Evolutionary conservation across 2,329 filamentous ascomycete species (phyloP).

Genomic region (Sarocladium brachiariae): DNA sequence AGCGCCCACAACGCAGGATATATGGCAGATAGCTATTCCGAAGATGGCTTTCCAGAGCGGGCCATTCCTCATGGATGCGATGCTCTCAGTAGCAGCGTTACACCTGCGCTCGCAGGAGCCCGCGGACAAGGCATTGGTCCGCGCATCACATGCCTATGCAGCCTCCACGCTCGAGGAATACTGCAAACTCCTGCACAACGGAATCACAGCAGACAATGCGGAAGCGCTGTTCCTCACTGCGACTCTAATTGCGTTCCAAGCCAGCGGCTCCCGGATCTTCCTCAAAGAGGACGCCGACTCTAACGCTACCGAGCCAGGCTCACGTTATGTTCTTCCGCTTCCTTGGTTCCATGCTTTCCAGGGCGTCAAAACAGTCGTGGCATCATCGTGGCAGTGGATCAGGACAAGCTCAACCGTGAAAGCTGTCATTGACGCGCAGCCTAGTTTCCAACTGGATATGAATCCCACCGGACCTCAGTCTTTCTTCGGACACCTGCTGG

Average conservation of each 20-base stretch:
- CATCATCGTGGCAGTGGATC: slow-evolving; percentile 58
- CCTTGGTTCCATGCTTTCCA: slow-evolving; percentile 63
- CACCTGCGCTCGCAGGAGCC: slow-evolving; percentile 52
- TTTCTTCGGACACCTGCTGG: slow-evolving; percentile 56
- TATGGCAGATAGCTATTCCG: slow-evolving; percentile 56
- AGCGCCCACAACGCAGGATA: slow-evolving; percentile 42
- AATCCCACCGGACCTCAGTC: slow-evolving; percentile 41
- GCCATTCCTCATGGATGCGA: slow-evolving; percentile 54
- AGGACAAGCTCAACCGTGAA: slow-evolving; percentile 50
- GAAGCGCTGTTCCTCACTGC: slow-evolving; percentile 58
- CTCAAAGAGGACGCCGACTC: slow-evolving; percentile 45
- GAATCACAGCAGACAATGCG: slow-evolving; percentile 52
- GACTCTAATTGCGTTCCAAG: slow-evolving; percentile 59
- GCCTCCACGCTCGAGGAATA: slow-evolving; percentile 57
- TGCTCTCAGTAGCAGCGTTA: slow-evolving; percentile 57
- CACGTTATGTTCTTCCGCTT: slow-evolving; percentile 50
- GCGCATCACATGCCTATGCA: slow-evolving; percentile 59
- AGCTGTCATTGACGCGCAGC: slow-evolving; percentile 58
- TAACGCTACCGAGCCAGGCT: slow-evolving; percentile 28
- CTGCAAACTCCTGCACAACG: slow-evolving; percentile 46
- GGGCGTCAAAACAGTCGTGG: slow-evolving; percentile 58
- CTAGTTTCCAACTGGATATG: slow-evolving; percentile 53
- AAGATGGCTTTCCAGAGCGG: slow-evolving; percentile 53
- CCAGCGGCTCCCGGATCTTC: slow-evolving; percentile 57
- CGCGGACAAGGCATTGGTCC: slow-evolving; percentile 52